Evolutionary conservation across 2,329 filamentous ascomycete genomes (phyloP).

Genomic region (Coleophoma cylindrospora): DNA sequence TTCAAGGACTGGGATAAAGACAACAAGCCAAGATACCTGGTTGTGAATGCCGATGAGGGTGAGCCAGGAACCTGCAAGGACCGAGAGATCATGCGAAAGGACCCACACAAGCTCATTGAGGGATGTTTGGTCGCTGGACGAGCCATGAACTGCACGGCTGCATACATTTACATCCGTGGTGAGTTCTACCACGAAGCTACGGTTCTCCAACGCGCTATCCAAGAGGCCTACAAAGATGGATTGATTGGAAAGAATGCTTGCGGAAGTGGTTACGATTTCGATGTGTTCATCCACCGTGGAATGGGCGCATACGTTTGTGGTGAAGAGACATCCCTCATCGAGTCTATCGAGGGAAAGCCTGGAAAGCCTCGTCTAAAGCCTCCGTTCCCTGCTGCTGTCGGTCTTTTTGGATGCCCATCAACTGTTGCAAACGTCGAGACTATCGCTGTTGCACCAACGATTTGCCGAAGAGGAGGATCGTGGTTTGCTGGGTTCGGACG

Average conservation of each 20-base stretch:
- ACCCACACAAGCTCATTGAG: conserved; percentile 97
- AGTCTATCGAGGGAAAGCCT: conserved; percentile 96
- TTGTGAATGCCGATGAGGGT: conserved; percentile 98
- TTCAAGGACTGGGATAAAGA: conserved; percentile 99
- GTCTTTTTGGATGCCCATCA: conserved; percentile 95
- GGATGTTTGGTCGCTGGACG: conserved; percentile 93
- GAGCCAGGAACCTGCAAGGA: conserved; percentile 99
- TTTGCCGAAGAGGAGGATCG: conserved; percentile 82
- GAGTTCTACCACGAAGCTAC: conserved; percentile 97
- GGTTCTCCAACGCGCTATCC: conserved; percentile 89
- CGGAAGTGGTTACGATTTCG: conserved; percentile 94
- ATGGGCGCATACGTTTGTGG: conserved; percentile 97
- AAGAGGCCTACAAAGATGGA: conserved; percentile 93
- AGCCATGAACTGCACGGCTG: conserved; percentile 97
- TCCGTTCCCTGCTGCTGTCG: conserved; percentile 94
- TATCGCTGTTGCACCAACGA: conserved; percentile 89
- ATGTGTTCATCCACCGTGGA: conserved; percentile 93
- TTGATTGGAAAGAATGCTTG: conserved; percentile 98
- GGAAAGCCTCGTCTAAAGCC: conserved; percentile 99
- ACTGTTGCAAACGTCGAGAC: conserved; percentile 99
- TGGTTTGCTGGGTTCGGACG: conserved; percentile 96
- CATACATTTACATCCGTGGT: conserved; percentile 99
- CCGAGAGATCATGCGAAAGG: conserved; percentile 99
- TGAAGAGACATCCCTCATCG: conserved; percentile 96
- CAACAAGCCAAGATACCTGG: conserved; percentile 88